A percentile compares a stretch with the other conserved stretches of the same genome.
phyloP scores from a whole-genome alignment of 305 asterid species.

The Solanum hybrid region DNA sequence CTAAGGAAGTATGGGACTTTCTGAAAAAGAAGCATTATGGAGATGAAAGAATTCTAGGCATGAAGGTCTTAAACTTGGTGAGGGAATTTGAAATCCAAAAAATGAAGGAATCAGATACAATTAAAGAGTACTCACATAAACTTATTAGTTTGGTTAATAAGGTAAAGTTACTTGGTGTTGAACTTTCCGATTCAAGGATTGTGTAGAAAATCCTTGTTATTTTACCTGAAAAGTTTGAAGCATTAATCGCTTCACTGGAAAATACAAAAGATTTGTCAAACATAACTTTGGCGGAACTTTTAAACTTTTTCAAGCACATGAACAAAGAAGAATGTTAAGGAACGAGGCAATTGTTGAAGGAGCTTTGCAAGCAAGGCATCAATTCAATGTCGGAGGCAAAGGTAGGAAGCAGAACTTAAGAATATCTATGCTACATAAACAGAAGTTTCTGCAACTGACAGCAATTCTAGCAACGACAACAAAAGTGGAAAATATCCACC shows the following conservation, averaged over 20 bases:
- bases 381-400: background rate
- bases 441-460: background rate
- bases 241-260: background rate
- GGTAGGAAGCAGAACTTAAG: background rate
- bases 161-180: background rate
- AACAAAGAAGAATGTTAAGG: background rate
- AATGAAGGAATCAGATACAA: background rate
- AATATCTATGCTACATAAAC: background rate
- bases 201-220: background rate
- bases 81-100: background rate
- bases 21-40: background rate
- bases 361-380: background rate
- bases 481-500: background rate
- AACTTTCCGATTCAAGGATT: background rate
- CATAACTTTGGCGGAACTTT: background rate
- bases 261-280: constrained; percentile 4
- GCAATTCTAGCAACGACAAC: background rate
- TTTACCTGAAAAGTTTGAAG: background rate
- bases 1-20: background rate
- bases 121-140: background rate
- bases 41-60: background rate
- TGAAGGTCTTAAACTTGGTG: background rate
- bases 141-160: background rate
- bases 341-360: background rate
- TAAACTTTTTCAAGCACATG: background rate